Conservation (phyloP, 345 rosid genomes). For the Triadica sebifera region DNA sequence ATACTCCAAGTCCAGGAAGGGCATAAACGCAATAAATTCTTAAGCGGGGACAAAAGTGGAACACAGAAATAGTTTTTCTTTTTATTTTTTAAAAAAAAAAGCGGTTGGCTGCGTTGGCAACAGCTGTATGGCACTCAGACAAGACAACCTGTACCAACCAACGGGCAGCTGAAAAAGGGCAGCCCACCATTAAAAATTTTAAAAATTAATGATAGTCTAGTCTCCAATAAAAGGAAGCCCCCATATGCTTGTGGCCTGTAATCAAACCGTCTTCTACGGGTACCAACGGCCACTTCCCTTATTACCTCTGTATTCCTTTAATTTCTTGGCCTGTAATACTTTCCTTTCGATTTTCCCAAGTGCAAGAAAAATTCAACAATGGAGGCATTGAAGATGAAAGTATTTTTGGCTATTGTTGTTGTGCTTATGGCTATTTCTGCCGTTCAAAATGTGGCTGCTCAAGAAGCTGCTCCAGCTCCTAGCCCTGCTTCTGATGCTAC, state of each 20-base stretch:
- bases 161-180: slow-evolving; percentile 7
- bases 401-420: slow-evolving; percentile 17
- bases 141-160: slow-evolving; percentile 12
- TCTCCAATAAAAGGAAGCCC: background rate
- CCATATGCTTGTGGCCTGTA: background rate
- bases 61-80: background rate
- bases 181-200: background rate
- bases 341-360: too few species aligned
- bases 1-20: too few species aligned
- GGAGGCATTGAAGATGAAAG: slow-evolving; percentile 34
- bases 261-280: too few species aligned
- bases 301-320: too few species aligned
- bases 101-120: slow-evolving; percentile 13
- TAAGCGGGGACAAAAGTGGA: background rate
- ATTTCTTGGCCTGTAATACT: too few species aligned
- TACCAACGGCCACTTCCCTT: too few species aligned
- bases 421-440: slow-evolving; percentile 19
- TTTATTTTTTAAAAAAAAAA: background rate
- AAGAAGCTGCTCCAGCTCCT: slow-evolving; percentile 28
- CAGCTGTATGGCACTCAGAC: slow-evolving; percentile 12
- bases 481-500: slow-evolving; percentile 28
- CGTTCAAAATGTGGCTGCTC: slow-evolving; percentile 22
- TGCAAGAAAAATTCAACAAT: background rate
- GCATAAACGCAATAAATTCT: too few species aligned
- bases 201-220: too few species aligned